These are phyloP conservation scores for Fusarium falciforme DNA, from an alignment of 2,329 filamentous ascomycete genomes.

Conservation along the genomic window DNA sequence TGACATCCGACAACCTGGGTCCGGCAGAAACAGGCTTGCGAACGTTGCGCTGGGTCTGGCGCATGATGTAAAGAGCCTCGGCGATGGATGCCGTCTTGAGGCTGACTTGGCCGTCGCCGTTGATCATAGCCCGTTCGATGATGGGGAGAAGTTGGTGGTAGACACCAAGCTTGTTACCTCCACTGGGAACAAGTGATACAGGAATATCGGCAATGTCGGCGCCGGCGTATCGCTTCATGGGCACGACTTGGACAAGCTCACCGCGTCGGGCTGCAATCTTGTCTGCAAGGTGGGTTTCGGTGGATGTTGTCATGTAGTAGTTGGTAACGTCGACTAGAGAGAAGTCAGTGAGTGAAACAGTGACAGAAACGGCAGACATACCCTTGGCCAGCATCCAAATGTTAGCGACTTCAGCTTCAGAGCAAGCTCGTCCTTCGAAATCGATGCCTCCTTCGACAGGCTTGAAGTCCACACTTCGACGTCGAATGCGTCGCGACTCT, in stretches of 20 bases:
- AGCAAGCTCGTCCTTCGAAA: conserved; percentile 13
- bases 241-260: conserved; percentile 30
- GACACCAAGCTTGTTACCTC: conserved; percentile 43
- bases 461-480: conserved; percentile 6
- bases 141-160: conserved; percentile 44
- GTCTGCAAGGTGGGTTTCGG: conserved; percentile 17
- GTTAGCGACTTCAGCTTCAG: conserved; percentile 20
- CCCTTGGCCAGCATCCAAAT: conserved; percentile 46
- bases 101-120: conserved; percentile 39
- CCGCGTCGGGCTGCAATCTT: conserved; percentile 17
- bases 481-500: conserved; percentile 19
- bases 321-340: conserved; percentile 43
- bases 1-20: conserved; percentile 43
- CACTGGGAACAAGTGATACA: conserved; percentile 5
- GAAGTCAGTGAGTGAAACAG: conserved; percentile 24
- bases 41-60: conserved; percentile 32
- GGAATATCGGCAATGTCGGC: conserved; percentile 21
- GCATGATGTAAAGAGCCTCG: conserved; percentile 36
- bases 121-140: conserved; percentile 35
- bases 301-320: conserved; percentile 33
- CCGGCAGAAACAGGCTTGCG: conserved; percentile 36
- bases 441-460: not conserved
- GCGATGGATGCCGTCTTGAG: conserved; percentile 43
- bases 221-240: conserved; percentile 45
- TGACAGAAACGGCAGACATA: conserved; percentile 21